Evolutionary conservation across 192 early-diverging fungal species (phyloP).

Genomic region (Backusella australiensis): DNA sequence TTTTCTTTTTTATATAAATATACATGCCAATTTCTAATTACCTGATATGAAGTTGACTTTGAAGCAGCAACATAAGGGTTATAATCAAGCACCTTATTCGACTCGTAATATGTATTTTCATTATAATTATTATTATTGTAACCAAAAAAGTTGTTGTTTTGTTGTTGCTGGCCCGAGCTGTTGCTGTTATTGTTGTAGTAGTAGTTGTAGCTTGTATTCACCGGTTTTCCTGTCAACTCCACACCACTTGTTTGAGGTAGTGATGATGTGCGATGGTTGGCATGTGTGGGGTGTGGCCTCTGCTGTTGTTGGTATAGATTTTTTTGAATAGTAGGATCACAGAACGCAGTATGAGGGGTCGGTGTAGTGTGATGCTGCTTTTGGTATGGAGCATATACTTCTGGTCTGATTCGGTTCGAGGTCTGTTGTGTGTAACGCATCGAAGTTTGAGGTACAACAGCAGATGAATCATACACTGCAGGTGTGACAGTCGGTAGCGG

Average conservation of each 20-base stretch:
- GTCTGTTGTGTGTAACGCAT: background rate
- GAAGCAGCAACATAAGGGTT: background rate
- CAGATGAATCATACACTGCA: conserved; percentile 5
- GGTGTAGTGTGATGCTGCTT: conserved; percentile 1
- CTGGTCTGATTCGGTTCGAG: conserved; percentile 8
- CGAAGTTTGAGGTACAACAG: background rate
- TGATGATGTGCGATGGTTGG: conserved; percentile 8
- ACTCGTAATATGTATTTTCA: background rate
- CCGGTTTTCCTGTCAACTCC: background rate
- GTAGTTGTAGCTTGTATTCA: background rate
- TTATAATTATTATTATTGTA: background rate
- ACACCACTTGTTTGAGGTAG: background rate
- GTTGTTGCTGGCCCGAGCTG: background rate
- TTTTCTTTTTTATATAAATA: background rate
- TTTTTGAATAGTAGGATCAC: background rate
- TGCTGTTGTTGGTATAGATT: background rate
- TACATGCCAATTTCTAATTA: background rate
- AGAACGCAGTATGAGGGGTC: background rate
- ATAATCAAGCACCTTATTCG: background rate
- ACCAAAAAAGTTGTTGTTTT: background rate
- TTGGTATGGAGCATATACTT: conserved; percentile 14
- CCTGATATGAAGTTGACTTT: background rate
- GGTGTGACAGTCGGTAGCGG: background rate
- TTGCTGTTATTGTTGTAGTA: background rate
- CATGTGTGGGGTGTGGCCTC: background rate